Base-by-base conservation (phyloP, 345 rosid genomes). In the Heritiera fomes region DNA sequence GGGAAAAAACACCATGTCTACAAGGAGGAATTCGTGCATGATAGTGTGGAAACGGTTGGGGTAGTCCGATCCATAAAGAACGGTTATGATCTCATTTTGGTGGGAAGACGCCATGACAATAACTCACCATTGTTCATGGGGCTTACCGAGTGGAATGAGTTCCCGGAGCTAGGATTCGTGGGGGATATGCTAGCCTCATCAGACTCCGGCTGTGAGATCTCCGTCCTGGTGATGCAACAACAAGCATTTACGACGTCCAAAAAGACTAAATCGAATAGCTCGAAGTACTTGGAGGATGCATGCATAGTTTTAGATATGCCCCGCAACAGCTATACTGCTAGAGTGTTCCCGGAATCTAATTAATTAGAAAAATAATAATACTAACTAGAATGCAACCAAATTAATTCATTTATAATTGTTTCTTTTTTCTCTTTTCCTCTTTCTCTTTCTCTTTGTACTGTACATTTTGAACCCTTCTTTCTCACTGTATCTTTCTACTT, bases 91-190 rank as follows among this genome's bases (percentile, higher is more conserved):
- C 82, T 95, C 74, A 87, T 93, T 74, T 83, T 92, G 40, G 96
- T 93, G 0, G 98, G 99, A 30, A 92, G 97, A 86, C 94, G 99
- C 46, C 87, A 91, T 80, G 98, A 92, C 18, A 83, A 80, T 81
- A 56, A 63, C 0, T 92, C 94, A 3, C 94, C 97, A 12, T 83
- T 95, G 30, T 89, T 92, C 1, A 92, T 91, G 0, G 98, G 99
- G 49, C 89, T 95, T 46, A 93, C 94, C 1, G 97, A 95, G 82
- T 93, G 98, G 99, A 95, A 97, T 46, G 98, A 95, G 70, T 95
- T 97, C 80, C 98, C 97, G 0, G 99, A 95, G 85, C 93, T 93
- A 3, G 99, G 98, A 1, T 93, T 95, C 3, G 88, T 95, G 11
- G 98, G 99, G 6, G 99, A 95, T 75, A 77, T 95, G 83, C 82